A percentile compares a stretch with the other conserved stretches of the same genome.
Evolutionary conservation across 2,329 filamentous ascomycete species (phyloP).

Genomic region (Chaetomiaceae sp.): DNA sequence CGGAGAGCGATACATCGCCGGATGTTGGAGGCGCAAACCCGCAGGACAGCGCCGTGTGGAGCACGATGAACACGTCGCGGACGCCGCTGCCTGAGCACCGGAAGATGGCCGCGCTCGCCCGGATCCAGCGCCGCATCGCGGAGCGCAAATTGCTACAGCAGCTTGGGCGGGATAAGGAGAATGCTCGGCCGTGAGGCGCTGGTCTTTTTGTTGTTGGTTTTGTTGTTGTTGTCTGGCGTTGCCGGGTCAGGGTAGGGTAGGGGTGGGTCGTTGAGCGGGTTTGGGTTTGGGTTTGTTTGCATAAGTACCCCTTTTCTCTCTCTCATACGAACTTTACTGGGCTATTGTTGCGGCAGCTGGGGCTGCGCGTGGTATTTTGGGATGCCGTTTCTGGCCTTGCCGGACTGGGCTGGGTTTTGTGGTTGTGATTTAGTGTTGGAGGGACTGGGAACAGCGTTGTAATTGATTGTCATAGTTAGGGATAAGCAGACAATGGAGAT

Average conservation of each 20-base stretch:
- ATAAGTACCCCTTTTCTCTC: background rate
- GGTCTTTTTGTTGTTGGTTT: background rate
- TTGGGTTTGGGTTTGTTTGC: background rate
- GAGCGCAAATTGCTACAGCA: constrained; percentile 41
- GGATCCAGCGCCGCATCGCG: constrained; percentile 50
- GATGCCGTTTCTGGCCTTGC: no score
- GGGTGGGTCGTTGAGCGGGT: background rate
- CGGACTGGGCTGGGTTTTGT: background rate
- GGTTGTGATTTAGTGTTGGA: background rate
- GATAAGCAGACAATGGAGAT: constrained; percentile 5
- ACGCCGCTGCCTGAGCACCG: constrained; percentile 46
- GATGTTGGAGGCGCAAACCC: constrained; percentile 37
- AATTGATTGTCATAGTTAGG: constrained; percentile 10
- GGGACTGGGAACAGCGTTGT: constrained; percentile 10
- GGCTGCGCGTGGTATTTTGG: constrained; percentile 17
- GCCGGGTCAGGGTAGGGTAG: background rate
- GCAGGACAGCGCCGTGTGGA: constrained; percentile 30
- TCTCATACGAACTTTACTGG: background rate
- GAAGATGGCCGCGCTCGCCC: constrained; percentile 49
- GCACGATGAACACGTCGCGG: constrained; percentile 37
- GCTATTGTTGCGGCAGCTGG: background rate
- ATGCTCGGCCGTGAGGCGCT: constrained; percentile 36
- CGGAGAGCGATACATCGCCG: constrained; percentile 28
- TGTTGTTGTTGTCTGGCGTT: background rate
- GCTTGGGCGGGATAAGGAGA: constrained; percentile 46